Base-by-base conservation (phyloP, 495 filamentous ascomycete genomes). In the Xylaria curta region DNA sequence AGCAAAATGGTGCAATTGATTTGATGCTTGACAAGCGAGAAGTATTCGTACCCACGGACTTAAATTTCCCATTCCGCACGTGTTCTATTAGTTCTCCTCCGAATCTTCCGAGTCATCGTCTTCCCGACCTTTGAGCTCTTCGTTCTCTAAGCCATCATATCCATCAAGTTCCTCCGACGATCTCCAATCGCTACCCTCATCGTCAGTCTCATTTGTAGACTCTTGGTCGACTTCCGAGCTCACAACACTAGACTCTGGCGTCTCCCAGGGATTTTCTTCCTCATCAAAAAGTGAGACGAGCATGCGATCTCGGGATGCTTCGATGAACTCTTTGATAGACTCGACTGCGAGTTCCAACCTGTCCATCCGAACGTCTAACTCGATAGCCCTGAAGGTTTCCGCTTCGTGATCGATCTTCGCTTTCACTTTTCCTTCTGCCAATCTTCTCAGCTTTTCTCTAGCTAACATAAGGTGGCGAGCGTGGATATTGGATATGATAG, bases 381-480 rank as follows among this genome's bases (percentile, higher is more conserved):
- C 63, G 24, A 66, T 66, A 24, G 63, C 63, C 46, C 63, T 53
- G 19, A 66, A 66, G 4, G 63, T 66, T 38, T 66, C 63, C 46
- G 63, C 63, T 66, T 66, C 63, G n/a, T 36, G 17, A 10, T 53
- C 17, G 10, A 66, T 66, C 31, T 53, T 53, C 4, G 63, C 63
- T 26, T 66, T 66, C 12, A 24, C 63, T 38, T 66, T 66, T 28
- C 28, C 46, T 38, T 66, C 63, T 6, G 19, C 19, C 0, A 53
- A 1, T 51, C 13, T 44, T 40, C 28, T 53, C 3, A 66, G 4
- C 17, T 36, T 8, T 4, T 53, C 44, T 12, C 44, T 49, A 8
- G 46, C 63, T 12, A 47, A 66, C 7, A 4, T 36, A 10, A 66
- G 63, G 46, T 66, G 17, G 24, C 7, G 24, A 3, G 19, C 63